Evolutionary conservation across 1,139 yeast species (phyloP), one percentile per base, ranked within the genome.

Genomic region (Pichia sp.): DNA sequence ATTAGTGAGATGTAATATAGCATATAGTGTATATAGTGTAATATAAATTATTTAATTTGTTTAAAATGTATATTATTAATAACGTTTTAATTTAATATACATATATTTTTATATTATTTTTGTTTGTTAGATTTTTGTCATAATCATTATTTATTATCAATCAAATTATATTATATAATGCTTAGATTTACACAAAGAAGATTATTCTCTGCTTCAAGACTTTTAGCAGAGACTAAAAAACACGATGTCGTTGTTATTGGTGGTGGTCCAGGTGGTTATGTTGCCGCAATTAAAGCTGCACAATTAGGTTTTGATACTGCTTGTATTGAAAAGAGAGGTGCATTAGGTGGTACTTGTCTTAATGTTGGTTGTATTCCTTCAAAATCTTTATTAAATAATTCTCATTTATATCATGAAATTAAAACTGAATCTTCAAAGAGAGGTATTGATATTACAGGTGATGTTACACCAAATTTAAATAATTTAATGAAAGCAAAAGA

Each of bases 341-440:
- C 82, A 32, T 79, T 94, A 55, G 99, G 99, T 54, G 99, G 99
- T 62, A 94, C 98, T 45, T 94, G 99, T 77, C 73, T 92, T 61
- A 92, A 92, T 68, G 97, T 92, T 46, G 98, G 98, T 41, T 92
- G 98, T 76, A 94, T 94, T 61, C 99, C 99, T 50, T 92, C 98
- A 55, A 94, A 94, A 71, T 87, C 98, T 16, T 72, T 92, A 53
- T 74, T 92, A 63, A 92, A 92, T 80, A 94, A 92, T 75, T 85
- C 97, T 28, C 97, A 89, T 54, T 68, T 92, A 58, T 90, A 78
- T 72, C 98, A 94, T 67, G 86, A 82, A 66, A 83, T 92, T 67
- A 73, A 80, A 66, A 86, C 82, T 63, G 98, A 94, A 64, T 73
- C 97, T 48, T 76, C 77, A 59, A 69, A 73, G 58, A 82, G 98